Conservation (phyloP, 306 rosid genomes). For the Morella rubra region DNA sequence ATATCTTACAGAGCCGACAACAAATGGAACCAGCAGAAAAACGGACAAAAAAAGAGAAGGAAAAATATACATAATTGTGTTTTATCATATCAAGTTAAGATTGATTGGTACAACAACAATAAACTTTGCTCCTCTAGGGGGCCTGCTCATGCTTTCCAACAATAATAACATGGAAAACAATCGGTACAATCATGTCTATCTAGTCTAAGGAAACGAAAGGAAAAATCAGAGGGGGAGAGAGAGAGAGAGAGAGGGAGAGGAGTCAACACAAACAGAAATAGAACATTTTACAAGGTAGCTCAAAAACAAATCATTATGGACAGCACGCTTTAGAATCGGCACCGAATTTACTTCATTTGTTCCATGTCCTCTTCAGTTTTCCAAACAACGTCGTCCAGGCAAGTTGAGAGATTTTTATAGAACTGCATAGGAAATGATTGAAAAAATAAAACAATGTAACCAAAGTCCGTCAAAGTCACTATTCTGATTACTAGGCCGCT, state of each 20-base stretch:
- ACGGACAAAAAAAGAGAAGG: neutral
- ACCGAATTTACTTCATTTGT: conserved; percentile 41
- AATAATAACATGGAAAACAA: conserved; percentile 41
- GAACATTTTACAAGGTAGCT: conserved; percentile 8
- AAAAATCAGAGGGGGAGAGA: conserved; percentile 27
- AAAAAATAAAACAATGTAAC: neutral
- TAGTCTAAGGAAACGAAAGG: conserved; percentile 18
- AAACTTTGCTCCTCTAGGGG: conserved; percentile 7
- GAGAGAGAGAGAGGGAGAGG: neutral
- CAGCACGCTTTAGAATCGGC: conserved; percentile 24
- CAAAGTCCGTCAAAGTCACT: neutral
- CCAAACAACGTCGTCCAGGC: conserved; percentile 91
- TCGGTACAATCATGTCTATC: conserved; percentile 22
- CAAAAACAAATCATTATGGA: conserved; percentile 4
- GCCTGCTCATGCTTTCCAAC: conserved; percentile 43
- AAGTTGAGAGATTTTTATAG: conserved; percentile 80
- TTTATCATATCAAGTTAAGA: conserved; percentile 26
- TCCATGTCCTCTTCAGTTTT: conserved; percentile 83
- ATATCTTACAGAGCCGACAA: no score
- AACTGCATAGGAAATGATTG: conserved; percentile 48
- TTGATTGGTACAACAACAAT: conserved; percentile 10
- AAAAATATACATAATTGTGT: conserved; percentile 15
- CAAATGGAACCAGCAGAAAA: no score
- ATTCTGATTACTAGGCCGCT: neutral
- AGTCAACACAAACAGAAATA: conserved; percentile 18